Percentiles rank a stretch among this genome's conserved stretches.
Conservation (phyloP, 345 rosid genomes). For the Arabidopsis suecica region DNA sequence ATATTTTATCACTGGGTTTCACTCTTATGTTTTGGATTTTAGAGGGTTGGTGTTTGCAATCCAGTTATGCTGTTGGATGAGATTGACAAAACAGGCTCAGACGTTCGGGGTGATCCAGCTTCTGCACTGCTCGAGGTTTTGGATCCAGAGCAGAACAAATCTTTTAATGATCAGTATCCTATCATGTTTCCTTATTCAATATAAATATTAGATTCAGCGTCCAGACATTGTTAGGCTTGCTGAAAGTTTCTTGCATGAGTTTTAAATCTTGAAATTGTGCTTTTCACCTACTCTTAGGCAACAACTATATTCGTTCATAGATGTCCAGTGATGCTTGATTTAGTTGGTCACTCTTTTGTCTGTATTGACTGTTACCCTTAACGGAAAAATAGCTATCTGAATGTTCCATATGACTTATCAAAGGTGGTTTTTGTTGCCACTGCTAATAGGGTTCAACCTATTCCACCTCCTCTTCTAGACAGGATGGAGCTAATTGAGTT, state of each 20-base stretch:
- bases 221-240: conserved; percentile 8
- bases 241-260: neutral
- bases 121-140: conserved; percentile 98
- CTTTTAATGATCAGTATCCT: conserved; percentile 99
- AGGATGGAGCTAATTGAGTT: conserved; percentile 98
- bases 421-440: conserved; percentile 95
- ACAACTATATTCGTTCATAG: conserved; percentile 7
- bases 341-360: neutral
- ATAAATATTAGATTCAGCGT: neutral
- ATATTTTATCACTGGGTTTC: conserved; percentile 11
- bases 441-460: conserved; percentile 92
- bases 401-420: conserved; percentile 97
- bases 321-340: conserved; percentile 3
- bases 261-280: conserved; percentile 8
- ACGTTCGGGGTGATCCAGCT: conserved; percentile 98
- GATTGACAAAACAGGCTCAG: conserved; percentile 98
- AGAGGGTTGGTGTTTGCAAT: conserved; percentile 97
- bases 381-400: conserved; percentile 75
- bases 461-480: conserved; percentile 94
- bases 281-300: conserved; percentile 9
- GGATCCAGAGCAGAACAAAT: conserved; percentile 94
- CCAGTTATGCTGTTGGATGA: conserved; percentile 98
- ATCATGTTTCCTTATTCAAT: conserved; percentile 14
- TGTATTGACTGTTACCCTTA: conserved; percentile 52
- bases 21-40: conserved; percentile 46